phyloP scores from a whole-genome alignment of 2,329 filamentous ascomycete genomes.

The Aspergillus sp. region DNA sequence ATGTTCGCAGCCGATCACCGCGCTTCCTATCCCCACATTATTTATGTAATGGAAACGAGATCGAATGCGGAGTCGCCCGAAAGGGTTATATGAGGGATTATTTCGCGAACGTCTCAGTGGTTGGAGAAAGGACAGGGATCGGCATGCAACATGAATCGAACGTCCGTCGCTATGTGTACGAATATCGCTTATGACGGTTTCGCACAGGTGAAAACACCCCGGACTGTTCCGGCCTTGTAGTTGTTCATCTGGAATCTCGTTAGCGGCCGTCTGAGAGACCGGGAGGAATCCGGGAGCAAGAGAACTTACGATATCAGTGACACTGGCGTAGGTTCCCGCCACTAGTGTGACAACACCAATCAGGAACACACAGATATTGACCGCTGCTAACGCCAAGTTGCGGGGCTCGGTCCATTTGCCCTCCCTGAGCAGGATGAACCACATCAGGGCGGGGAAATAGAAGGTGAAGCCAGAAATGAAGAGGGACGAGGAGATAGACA shows the following conservation, averaged over 20 bases:
- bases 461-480: constrained; percentile 89
- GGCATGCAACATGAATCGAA: too few relatives aligned
- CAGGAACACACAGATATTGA: constrained; percentile 64
- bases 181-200: constrained; percentile 3
- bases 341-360: constrained; percentile 69
- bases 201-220: constrained; percentile 64
- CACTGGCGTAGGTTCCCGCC: constrained; percentile 67
- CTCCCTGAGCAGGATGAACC: constrained; percentile 24
- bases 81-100: too few relatives aligned
- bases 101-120: too few relatives aligned
- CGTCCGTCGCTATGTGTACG: too few relatives aligned
- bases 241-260: constrained; percentile 47
- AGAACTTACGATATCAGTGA: constrained; percentile 29
- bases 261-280: constrained; percentile 2
- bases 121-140: too few relatives aligned
- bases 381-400: constrained; percentile 45
- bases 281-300: too few relatives aligned
- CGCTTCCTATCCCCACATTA: too few relatives aligned
- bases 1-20: too few relatives aligned
- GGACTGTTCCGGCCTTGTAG: constrained; percentile 57
- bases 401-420: constrained; percentile 28
- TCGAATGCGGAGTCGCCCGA: too few relatives aligned
- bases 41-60: too few relatives aligned
- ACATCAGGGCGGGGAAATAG: constrained; percentile 50
- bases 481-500: constrained; percentile 50